Evolutionary conservation across 1,284 basidiomycete species (phyloP).

Genomic region (Rhodotorula mucilaginosa): DNA sequence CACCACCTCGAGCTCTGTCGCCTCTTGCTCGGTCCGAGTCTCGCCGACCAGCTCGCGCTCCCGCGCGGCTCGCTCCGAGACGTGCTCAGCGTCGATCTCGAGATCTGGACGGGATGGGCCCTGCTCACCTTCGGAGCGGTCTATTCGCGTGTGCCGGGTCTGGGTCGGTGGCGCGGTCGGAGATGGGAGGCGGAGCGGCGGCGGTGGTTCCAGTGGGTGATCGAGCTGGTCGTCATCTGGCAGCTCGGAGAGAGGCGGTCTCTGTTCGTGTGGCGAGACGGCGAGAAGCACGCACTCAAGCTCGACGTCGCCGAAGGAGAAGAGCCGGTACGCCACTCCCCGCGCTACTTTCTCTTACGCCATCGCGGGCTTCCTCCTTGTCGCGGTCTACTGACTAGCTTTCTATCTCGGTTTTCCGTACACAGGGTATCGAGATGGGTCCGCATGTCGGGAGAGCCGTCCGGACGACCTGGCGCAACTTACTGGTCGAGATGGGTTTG

Average conservation of each 20-base stretch:
- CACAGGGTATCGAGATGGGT: slow-evolving; percentile 23
- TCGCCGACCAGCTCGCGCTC: slow-evolving; percentile 40
- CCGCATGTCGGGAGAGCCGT: background rate
- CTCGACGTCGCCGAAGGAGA: slow-evolving; percentile 32
- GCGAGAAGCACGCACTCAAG: slow-evolving; percentile 32
- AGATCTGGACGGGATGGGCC: slow-evolving; percentile 21
- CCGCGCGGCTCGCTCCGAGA: slow-evolving; percentile 24
- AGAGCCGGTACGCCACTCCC: slow-evolving; percentile 22
- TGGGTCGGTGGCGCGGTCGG: slow-evolving; percentile 3
- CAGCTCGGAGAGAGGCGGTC: slow-evolving; percentile 40
- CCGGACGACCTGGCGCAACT: slow-evolving; percentile 11
- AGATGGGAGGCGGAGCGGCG: slow-evolving; percentile 37
- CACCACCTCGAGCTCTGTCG: slow-evolving; percentile 40
- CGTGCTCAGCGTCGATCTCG: slow-evolving; percentile 17
- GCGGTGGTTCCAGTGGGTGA: slow-evolving; percentile 26
- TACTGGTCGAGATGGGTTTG: slow-evolving; percentile 18
- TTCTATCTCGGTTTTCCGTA: too few relatives aligned
- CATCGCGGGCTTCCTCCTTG: too few relatives aligned
- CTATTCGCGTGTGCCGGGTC: slow-evolving; percentile 8
- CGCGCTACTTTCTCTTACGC: too few relatives aligned
- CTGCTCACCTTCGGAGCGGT: slow-evolving; percentile 31
- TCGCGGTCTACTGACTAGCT: background rate
- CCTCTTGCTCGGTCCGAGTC: slow-evolving; percentile 25
- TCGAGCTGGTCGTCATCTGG: slow-evolving; percentile 39
- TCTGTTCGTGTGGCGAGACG: slow-evolving; percentile 38